phyloP scores from a whole-genome alignment of 2,329 filamentous ascomycete genomes.

The Botryotinia globosa region DNA sequence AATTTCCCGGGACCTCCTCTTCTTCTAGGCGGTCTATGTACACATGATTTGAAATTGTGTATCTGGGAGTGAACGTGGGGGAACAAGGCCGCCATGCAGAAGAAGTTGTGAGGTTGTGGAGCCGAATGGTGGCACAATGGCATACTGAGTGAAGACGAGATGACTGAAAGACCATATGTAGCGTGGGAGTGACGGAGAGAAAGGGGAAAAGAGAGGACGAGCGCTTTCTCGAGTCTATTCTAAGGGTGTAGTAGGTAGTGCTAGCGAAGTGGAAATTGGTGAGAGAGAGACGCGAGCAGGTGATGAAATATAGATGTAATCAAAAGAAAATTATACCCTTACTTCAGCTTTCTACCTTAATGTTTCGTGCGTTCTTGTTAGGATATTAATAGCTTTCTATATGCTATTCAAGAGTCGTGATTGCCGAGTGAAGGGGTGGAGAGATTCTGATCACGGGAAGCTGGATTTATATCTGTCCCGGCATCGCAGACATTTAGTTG shows the following conservation, averaged over 20 bases:
- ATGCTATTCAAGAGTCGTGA: neutral
- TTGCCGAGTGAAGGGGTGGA: neutral
- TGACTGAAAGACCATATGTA: neutral
- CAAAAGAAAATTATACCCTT: neutral
- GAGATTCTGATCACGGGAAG: neutral
- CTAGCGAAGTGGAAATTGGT: neutral
- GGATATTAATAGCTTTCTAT: neutral
- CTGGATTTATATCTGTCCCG: neutral
- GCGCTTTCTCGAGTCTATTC: neutral
- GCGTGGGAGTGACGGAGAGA: neutral
- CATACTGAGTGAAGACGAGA: neutral
- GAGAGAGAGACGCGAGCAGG: neutral
- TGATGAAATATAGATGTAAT: neutral
- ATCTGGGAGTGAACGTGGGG: neutral
- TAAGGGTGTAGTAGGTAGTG: neutral
- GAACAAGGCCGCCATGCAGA: neutral
- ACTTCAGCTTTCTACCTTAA: neutral
- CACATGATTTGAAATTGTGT: neutral
- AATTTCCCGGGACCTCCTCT: rapidly evolving
- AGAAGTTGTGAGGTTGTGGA: neutral
- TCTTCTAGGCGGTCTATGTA: neutral
- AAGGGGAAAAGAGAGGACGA: neutral
- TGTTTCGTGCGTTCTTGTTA: neutral
- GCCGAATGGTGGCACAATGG: neutral
- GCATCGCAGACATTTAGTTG: neutral